A percentile compares a stretch with the other conserved stretches of the same genome.
Conservation (phyloP, 306 rosid genomes). For the Ormosia semicastrata region DNA sequence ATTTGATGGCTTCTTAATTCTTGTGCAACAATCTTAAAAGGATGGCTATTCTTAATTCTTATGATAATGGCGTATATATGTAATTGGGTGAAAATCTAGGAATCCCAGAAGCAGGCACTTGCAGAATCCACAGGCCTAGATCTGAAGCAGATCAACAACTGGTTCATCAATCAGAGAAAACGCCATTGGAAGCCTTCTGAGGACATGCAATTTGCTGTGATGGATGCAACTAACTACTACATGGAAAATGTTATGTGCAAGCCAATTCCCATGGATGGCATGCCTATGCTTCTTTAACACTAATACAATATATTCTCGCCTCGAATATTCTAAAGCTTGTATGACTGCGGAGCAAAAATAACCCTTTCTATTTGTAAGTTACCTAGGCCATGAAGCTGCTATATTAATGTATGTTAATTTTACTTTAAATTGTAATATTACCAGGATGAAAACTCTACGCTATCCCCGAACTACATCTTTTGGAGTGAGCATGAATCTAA, state of each 20-base stretch:
- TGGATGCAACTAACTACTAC: conserved; percentile 84
- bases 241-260: conserved; percentile 80
- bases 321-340: not conserved
- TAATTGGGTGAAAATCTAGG: conserved; percentile 41
- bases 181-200: conserved; percentile 98
- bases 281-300: conserved; percentile 40
- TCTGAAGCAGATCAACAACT: conserved; percentile 96
- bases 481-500: not conserved
- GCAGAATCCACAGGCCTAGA: conserved; percentile 92
- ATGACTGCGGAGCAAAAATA: not conserved
- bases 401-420: conserved; percentile 8
- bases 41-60: not conserved
- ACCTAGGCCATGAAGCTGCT: not conserved
- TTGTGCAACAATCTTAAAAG: too few species aligned
- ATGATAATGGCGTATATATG: not conserved
- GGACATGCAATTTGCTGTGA: conserved; percentile 95
- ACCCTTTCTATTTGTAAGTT: conserved; percentile 25
- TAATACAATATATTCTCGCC: not conserved
- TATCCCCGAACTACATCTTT: not conserved
- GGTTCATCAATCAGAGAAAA: conserved; percentile 96
- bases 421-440: not conserved
- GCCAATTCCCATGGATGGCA: conserved; percentile 72
- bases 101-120: conserved; percentile 80
- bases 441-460: not conserved
- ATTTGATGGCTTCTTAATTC: too few species aligned